Conservation (phyloP, 257 asterid species). For the Nicotiana paniculata region DNA sequence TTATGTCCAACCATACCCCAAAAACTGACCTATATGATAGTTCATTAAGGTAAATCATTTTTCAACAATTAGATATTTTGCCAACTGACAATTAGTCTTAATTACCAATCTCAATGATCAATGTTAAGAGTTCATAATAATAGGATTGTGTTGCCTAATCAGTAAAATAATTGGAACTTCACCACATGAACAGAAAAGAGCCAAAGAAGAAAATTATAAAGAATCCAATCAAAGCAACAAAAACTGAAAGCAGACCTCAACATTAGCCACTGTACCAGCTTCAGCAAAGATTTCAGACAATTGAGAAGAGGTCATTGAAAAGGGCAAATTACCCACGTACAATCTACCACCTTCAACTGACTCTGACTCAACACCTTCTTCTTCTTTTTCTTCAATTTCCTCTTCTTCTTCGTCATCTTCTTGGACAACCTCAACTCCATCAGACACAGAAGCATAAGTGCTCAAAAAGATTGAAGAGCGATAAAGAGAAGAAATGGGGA, state of each 20-base stretch:
- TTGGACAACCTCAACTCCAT: conserved; percentile 25
- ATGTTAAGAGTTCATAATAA: background rate
- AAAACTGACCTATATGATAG: background rate
- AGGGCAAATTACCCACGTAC: conserved; percentile 90
- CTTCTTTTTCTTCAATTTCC: conserved; percentile 27
- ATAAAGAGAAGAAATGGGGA: conserved; percentile 12
- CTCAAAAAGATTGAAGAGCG: conserved; percentile 14
- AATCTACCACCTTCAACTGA: conserved; percentile 55
- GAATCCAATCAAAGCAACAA: background rate
- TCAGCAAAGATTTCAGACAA: conserved; percentile 71
- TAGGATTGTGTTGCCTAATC: background rate
- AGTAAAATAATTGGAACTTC: too few species aligned
- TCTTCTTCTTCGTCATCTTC: conserved; percentile 16
- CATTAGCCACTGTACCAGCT: conserved; percentile 73
- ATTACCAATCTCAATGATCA: background rate
- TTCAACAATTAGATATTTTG: background rate
- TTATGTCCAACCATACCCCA: background rate
- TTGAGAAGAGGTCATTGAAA: conserved; percentile 62
- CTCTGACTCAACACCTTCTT: conserved; percentile 21
- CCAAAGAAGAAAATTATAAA: background rate
- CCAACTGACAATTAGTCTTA: background rate
- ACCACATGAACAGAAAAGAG: background rate
- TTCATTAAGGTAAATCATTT: background rate
- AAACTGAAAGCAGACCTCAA: conserved; percentile 44
- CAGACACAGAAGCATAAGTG: conserved; percentile 28